Base-by-base conservation (phyloP, 495 filamentous ascomycete genomes). In the Aspergillus cristatus region DNA sequence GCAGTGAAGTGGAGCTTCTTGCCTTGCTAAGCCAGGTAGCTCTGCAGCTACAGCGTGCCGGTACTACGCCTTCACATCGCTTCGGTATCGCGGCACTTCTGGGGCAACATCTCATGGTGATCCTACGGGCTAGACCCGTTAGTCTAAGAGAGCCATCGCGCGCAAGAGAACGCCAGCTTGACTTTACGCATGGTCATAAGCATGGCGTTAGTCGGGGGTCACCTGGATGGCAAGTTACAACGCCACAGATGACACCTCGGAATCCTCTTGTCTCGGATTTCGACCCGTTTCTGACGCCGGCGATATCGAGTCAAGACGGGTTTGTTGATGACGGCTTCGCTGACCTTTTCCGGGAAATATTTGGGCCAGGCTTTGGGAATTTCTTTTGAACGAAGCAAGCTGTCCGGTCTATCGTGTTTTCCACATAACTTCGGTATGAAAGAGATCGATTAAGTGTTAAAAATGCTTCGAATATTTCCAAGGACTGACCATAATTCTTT, bases 1-100 rank as follows among this genome's bases (percentile, higher is more conserved):
- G 41, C 11, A 32, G 35, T 17, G 50, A 58, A 14, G 22, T 41
- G 1, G 51, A 58, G 16, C 49, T 55, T 3, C 37, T 58, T 17
- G 51, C 44, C 1, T 17, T 55, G 6, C 30, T 55, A 1, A 22
- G 37, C 3, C 51, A 53, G 22, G 46, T 58, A 8, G 51, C 48
- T 3, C 14, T 55, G 4, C 48, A 55, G 24, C 37, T 58, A 3
- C 34, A 53, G 24, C 38, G 38, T 18, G 51, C 51, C 7, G 54
- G 54, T 1, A 50, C 42, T 0, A 58, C 46, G 0, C 51, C 54
- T 7, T 36, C 46, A 8, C 51, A 49, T 43, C 47, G 54, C 12
- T 47, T 50, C 35, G 54, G 54, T 0, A 52, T 58, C 20, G 54
- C 51, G 0, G 51, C 48, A 14, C 34, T 58, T n/a, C 35, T 58